These are phyloP conservation scores for Microstroma glucosiphilum DNA, from an alignment of 1,284 basidiomycete species.

Conservation along the genomic window DNA sequence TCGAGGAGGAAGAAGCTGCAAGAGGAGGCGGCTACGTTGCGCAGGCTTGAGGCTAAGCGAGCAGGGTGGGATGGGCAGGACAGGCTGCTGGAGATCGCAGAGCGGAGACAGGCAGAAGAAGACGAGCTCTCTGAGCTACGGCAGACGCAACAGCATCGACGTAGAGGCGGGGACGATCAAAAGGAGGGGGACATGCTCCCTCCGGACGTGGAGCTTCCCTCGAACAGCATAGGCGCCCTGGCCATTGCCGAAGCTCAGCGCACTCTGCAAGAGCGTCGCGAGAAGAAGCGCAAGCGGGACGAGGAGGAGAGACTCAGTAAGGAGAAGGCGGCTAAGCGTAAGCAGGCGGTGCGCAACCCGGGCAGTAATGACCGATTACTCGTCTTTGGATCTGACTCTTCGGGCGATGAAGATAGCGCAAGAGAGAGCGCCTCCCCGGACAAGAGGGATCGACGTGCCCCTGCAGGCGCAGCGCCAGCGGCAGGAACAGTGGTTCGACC, in stretches of 20 bases:
- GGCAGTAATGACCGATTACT: no score
- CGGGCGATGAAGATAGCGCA: no score
- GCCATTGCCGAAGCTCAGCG: not conserved
- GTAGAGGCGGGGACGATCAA: not conserved
- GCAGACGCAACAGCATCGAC: not conserved
- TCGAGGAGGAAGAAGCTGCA: conserved; percentile 14
- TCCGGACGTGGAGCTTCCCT: not conserved
- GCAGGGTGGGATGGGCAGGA: not conserved
- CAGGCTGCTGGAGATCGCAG: no score
- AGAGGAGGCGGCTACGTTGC: not conserved
- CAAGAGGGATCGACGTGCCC: no score
- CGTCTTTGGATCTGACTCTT: no score
- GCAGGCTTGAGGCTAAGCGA: not conserved
- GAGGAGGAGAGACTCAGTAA: not conserved
- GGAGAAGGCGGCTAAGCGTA: conserved; percentile 2
- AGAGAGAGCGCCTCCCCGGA: no score
- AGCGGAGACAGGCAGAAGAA: not conserved
- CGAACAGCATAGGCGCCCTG: conserved; percentile 1
- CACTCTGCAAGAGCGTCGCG: not conserved
- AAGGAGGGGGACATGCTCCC: not conserved
- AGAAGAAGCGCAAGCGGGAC: not conserved
- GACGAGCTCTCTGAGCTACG: not conserved
- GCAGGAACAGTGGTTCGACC: no score
- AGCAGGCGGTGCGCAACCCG: no score
- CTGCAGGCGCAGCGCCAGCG: no score